phyloP scores from a whole-genome alignment of 306 rosid genomes.

The Pterocarpus santalinus region DNA sequence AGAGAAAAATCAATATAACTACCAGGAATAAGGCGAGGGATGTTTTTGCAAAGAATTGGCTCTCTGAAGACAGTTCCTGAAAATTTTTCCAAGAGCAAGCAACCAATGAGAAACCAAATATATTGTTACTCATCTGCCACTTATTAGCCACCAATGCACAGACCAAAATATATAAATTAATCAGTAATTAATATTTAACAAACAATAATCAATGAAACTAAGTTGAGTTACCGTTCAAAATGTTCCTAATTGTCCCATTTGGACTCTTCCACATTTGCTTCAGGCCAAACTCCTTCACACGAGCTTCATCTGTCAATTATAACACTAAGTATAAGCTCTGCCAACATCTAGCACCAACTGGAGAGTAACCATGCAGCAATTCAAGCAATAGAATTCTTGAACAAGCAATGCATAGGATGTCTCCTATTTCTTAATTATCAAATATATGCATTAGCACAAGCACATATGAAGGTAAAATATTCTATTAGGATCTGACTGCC shows the following conservation, averaged over 20 bases:
- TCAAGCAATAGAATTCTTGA: constrained; percentile 26
- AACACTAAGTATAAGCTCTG: constrained; percentile 44
- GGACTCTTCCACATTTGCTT: constrained; percentile 99
- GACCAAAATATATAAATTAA: constrained; percentile 24
- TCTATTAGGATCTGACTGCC: constrained; percentile 13
- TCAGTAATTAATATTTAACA: constrained; percentile 14
- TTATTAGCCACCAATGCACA: not conserved
- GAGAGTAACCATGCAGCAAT: constrained; percentile 22
- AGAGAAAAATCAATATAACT: constrained; percentile 33
- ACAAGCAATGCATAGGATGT: constrained; percentile 12
- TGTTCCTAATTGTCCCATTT: constrained; percentile 96
- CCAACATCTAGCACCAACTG: constrained; percentile 10
- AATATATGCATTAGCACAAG: constrained; percentile 16
- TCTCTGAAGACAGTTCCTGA: constrained; percentile 98
- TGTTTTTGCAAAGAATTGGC: constrained; percentile 93
- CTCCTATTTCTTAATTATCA: constrained; percentile 23
- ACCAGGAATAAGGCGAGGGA: constrained; percentile 99
- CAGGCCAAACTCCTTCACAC: constrained; percentile 85
- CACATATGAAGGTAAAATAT: constrained; percentile 15
- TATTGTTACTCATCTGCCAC: not conserved
- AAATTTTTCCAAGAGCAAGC: constrained; percentile 18
- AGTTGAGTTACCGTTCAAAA: constrained; percentile 77
- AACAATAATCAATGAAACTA: constrained; percentile 27
- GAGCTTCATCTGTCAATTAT: constrained; percentile 82
- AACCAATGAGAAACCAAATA: constrained; percentile 29